phyloP scores from a whole-genome alignment of 164 flowering plant genomes.

The Warburgia ugandensis region DNA sequence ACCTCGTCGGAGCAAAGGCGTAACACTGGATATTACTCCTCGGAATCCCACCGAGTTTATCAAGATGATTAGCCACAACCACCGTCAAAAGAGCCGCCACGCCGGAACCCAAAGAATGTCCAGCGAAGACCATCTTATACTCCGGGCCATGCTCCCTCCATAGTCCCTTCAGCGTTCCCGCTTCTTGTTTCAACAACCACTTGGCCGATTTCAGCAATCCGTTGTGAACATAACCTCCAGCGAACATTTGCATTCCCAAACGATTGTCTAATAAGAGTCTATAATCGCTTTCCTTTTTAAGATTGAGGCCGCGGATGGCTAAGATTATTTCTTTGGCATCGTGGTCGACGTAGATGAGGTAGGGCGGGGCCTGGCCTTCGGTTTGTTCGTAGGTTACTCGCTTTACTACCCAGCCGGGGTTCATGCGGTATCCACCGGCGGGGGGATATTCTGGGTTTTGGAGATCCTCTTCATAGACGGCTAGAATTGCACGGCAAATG shows the following conservation, averaged over 20 bases:
- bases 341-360: conserved; percentile 74
- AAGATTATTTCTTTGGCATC: conserved; percentile 52
- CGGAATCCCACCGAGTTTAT: conserved; percentile 50
- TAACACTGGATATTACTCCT: conserved; percentile 48
- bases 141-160: conserved; percentile 44
- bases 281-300: conserved; percentile 70
- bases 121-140: conserved; percentile 59
- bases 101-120: conserved; percentile 87
- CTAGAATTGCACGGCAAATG: conserved; percentile 64
- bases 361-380: conserved; percentile 65
- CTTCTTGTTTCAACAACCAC: conserved; percentile 63
- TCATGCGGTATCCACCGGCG: conserved; percentile 42
- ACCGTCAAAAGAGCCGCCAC: conserved; percentile 65
- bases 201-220: conserved; percentile 73
- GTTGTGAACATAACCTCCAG: conserved; percentile 80
- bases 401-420: conserved; percentile 60
- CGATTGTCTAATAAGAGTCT: conserved; percentile 55
- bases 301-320: conserved; percentile 77
- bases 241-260: conserved; percentile 72
- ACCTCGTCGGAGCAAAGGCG: conserved; percentile 83
- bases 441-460: conserved; percentile 45
- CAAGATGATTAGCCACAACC: conserved; percentile 51
- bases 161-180: conserved; percentile 39
- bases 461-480: conserved; percentile 78
- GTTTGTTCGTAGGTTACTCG: conserved; percentile 65